Conservation (phyloP, 75 land plant genomes). For the Isoetes taiwanensis region DNA sequence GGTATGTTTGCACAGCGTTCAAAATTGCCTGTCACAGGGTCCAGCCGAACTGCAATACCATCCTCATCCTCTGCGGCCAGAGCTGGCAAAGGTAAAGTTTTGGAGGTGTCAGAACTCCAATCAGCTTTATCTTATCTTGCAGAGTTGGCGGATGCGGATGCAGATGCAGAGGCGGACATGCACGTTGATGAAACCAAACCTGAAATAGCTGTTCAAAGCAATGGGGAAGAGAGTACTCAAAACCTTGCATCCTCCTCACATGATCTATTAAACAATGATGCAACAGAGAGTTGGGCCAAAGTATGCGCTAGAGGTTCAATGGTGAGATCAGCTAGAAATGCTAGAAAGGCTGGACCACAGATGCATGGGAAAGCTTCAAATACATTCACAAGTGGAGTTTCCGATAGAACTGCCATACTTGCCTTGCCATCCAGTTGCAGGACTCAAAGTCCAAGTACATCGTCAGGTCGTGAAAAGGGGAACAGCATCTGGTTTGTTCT, state of each 20-base stretch:
- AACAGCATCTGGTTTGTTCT: constrained; percentile 73
- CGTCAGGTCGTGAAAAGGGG: constrained; percentile 1
- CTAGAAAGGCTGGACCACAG: constrained; percentile 7
- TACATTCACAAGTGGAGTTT: too few relatives aligned
- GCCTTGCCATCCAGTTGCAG: constrained; percentile 1
- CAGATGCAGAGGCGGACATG: constrained; percentile 1
- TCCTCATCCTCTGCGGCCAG: too few relatives aligned
- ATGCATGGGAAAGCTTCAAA: neutral
- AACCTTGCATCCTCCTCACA: neutral
- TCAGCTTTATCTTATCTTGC: too few relatives aligned
- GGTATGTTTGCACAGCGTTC: too few relatives aligned
- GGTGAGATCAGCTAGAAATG: neutral
- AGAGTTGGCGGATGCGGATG: constrained; percentile 11
- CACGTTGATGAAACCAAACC: too few relatives aligned
- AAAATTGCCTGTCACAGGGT: too few relatives aligned
- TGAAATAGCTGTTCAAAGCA: too few relatives aligned
- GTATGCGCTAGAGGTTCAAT: neutral
- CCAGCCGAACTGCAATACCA: too few relatives aligned
- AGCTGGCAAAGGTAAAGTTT: too few relatives aligned
- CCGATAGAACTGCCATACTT: too few relatives aligned
- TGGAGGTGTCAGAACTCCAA: too few relatives aligned
- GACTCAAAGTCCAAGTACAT: neutral
- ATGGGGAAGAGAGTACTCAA: too few relatives aligned
- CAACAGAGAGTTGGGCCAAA: neutral
- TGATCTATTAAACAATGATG: neutral